These are phyloP conservation scores for Kluyveromyces sp. DNA, from an alignment of 1,139 yeast species.

Conservation along the genomic window DNA sequence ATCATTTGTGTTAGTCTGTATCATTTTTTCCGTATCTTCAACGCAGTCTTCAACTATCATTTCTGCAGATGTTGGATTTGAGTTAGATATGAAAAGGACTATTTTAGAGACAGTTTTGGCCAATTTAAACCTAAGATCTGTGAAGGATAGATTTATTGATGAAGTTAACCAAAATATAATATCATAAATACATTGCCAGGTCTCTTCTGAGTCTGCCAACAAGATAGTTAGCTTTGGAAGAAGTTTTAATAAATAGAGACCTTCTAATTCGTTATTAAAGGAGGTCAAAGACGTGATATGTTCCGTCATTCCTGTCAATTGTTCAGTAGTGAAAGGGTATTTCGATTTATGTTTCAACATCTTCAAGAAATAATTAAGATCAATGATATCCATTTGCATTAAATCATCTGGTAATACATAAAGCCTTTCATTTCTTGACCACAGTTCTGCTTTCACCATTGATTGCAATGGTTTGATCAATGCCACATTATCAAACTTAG, in stretches of 20 bases:
- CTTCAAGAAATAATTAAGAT: background rate
- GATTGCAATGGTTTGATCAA: constrained; percentile 35
- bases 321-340: background rate
- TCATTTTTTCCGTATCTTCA: constrained; percentile 10
- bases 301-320: background rate
- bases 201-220: constrained; percentile 7
- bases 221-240: constrained; percentile 21
- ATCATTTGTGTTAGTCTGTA: constrained; percentile 17
- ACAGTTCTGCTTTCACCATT: constrained; percentile 25
- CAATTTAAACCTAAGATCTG: constrained; percentile 28
- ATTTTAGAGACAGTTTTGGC: constrained; percentile 31
- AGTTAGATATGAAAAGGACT: constrained; percentile 13
- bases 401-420: constrained; percentile 8
- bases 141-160: constrained; percentile 23
- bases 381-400: background rate
- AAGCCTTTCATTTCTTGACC: constrained; percentile 19
- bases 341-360: background rate
- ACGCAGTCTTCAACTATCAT: constrained; percentile 22
- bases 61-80: constrained; percentile 20
- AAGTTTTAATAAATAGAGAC: constrained; percentile 15
- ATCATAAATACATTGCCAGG: constrained; percentile 35
- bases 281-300: constrained; percentile 3
- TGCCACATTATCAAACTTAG: constrained; percentile 35
- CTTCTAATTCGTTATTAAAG: constrained; percentile 10
- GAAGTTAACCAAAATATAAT: constrained; percentile 38